Evolutionary conservation across 2,329 filamentous ascomycete species (phyloP).

Genomic region (Colletotrichum incanum): DNA sequence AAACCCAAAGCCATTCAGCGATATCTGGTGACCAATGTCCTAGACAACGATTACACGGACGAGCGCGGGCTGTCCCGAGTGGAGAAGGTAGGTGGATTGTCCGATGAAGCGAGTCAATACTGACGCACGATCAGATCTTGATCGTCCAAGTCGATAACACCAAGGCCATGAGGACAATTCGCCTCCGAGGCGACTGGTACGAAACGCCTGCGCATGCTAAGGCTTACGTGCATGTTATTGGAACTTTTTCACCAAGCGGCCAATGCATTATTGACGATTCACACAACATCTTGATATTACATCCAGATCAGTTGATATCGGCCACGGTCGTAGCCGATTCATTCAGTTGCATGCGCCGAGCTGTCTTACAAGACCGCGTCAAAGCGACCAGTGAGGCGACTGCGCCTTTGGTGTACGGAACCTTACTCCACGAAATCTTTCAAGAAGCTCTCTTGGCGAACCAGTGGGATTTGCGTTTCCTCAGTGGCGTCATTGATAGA

Average conservation of each 20-base stretch:
- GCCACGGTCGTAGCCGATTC: conserved; percentile 97
- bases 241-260: conserved; percentile 78
- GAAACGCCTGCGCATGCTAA: conserved; percentile 83
- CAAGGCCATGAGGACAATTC: conserved; percentile 76
- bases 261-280: conserved; percentile 88
- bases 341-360: conserved; percentile 90
- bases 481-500: conserved; percentile 76
- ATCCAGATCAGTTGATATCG: conserved; percentile 96
- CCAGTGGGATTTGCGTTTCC: conserved; percentile 80
- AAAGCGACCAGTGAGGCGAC: conserved; percentile 89
- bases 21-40: conserved; percentile 84
- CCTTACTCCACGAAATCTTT: conserved; percentile 94
- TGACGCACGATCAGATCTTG: conserved; percentile 73
- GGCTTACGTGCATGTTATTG: conserved; percentile 89
- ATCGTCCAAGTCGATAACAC: conserved; percentile 85
- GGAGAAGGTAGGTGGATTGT: conserved; percentile 76
- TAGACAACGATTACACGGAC: conserved; percentile 78
- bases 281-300: conserved; percentile 88
- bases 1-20: conserved; percentile 86
- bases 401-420: conserved; percentile 90
- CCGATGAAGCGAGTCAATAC: not conserved
- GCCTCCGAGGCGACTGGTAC: conserved; percentile 88
- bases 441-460: conserved; percentile 91
- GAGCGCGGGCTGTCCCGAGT: conserved; percentile 70
- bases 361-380: conserved; percentile 94